phyloP scores from a whole-genome alignment of 2,329 filamentous ascomycete species.

The Thelonectria rubi region DNA sequence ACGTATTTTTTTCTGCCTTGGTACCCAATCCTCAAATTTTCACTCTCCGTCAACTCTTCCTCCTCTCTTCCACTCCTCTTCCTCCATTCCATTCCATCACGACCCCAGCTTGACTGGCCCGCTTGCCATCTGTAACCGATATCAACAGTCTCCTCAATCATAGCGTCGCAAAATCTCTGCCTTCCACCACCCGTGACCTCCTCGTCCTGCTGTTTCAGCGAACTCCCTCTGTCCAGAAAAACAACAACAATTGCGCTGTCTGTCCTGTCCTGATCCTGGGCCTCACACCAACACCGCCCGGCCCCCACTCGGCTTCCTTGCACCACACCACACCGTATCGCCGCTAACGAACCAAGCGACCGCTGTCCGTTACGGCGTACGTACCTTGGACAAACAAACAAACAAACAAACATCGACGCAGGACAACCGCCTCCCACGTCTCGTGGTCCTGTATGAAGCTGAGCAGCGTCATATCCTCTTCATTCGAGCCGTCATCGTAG shows the following conservation, averaged over 20 bases:
- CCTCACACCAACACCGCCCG: conserved; percentile 20
- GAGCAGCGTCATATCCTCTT: neutral
- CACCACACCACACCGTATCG: conserved; percentile 29
- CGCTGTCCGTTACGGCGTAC: conserved; percentile 9
- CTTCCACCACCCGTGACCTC: neutral
- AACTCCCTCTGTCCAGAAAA: conserved; percentile 1
- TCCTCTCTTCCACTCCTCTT: neutral
- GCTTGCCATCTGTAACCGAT: neutral
- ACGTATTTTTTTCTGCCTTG: conserved; percentile 7
- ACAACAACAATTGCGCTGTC: neutral
- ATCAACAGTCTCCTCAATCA: neutral
- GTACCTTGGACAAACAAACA: conserved; percentile 31
- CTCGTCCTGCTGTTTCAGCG: neutral
- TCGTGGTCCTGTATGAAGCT: conserved; percentile 4
- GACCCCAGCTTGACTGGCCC: neutral
- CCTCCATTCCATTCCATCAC: conserved; percentile 4
- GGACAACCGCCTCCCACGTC: conserved; percentile 13
- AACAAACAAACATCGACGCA: conserved; percentile 28
- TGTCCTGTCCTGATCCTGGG: conserved; percentile 9
- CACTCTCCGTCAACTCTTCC: conserved; percentile 7
- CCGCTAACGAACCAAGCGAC: conserved; percentile 37
- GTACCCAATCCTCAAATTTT: conserved; percentile 2
- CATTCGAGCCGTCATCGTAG: neutral
- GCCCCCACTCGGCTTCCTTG: conserved; percentile 32
- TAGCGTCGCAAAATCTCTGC: neutral